Evolutionary conservation across 139 green algal genomes (phyloP).

Genomic region (Chlorella vulgaris): DNA sequence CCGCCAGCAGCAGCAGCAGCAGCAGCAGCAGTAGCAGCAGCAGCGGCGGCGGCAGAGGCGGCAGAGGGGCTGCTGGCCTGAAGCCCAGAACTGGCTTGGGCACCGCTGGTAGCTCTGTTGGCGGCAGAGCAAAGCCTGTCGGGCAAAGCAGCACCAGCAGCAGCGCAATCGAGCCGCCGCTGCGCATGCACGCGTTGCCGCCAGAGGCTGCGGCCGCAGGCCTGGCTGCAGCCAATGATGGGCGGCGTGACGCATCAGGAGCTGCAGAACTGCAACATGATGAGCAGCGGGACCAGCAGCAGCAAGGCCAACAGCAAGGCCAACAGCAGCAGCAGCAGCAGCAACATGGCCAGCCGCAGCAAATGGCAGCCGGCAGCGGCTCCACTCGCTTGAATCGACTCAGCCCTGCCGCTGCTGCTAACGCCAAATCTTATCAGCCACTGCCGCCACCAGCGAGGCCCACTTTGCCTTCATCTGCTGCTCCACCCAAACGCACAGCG

Average conservation of each 20-base stretch:
- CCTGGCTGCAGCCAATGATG: no score
- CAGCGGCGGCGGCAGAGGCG: background rate
- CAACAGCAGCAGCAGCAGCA: background rate
- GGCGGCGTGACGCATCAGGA: background rate
- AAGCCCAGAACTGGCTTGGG: no score
- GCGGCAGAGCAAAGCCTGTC: no score
- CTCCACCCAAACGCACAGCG: background rate
- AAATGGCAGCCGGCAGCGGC: background rate
- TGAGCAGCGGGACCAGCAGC: background rate
- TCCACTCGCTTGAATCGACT: background rate
- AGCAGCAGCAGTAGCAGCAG: background rate
- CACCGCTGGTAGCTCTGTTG: no score
- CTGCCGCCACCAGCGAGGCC: background rate
- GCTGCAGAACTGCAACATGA: background rate
- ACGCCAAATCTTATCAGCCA: background rate
- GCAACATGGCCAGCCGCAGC: background rate
- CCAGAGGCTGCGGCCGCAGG: no score
- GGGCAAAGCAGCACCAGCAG: no score
- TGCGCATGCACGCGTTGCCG: no score
- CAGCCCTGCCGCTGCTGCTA: background rate
- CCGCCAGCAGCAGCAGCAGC: background rate
- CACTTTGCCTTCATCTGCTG: background rate
- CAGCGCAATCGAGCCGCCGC: no score
- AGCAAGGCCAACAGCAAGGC: background rate
- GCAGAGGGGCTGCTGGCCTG: no score